Base-by-base conservation (phyloP, 1,139 yeast species). In the Taphrina deformans region DNA sequence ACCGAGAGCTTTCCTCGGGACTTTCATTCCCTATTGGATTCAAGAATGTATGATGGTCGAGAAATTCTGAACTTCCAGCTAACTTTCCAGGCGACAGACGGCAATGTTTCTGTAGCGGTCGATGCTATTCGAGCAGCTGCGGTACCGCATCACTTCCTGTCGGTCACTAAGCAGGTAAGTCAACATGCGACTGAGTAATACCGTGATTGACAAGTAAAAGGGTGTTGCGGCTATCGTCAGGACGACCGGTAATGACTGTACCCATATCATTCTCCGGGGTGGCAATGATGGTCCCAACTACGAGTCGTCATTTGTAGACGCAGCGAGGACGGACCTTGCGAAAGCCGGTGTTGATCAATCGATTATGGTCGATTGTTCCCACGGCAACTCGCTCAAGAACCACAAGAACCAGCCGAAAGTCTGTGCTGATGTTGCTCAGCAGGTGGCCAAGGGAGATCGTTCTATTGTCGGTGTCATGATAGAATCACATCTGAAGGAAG, bases 1-100 rank as follows among this genome's bases (percentile, higher is more conserved):
- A 93, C 80, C 87, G 99, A 78, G 99, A 93, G 79, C 83, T 93
- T 73, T 96, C 98, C 23, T 90, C 97, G 3, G 99, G 98, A 59
- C 82, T 93, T 70, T 88, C 96, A 10, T 93, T 93, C 92, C 99
- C 99, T 67, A 87, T 93, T 68, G 99, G 99, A 65, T 93, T 93
- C 87, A 93, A 93, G 80, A 93, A 93, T 76, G 98, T 53, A 24
- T 5, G 40, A 10, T 6, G 10, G 2, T 14, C 98, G 75, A 18
- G 44, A 14, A 12, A 2, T 26, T 16, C 6, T 38, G 9, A 16
- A 16, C 26, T 16, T 4, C 14, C 2, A 10, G 12, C 55, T 51
- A 31, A 51, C 26, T 6, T 6, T 1, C 1, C 33, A 53, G 58
- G 58, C 65, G 9, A 93, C 99, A 61, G 99, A 93, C 76, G 99